A percentile compares a stretch with the other conserved stretches of the same genome.
Evolutionary conservation across 2,329 filamentous ascomycete genomes (phyloP).

Genomic region (Beauveria pseudobassiana): DNA sequence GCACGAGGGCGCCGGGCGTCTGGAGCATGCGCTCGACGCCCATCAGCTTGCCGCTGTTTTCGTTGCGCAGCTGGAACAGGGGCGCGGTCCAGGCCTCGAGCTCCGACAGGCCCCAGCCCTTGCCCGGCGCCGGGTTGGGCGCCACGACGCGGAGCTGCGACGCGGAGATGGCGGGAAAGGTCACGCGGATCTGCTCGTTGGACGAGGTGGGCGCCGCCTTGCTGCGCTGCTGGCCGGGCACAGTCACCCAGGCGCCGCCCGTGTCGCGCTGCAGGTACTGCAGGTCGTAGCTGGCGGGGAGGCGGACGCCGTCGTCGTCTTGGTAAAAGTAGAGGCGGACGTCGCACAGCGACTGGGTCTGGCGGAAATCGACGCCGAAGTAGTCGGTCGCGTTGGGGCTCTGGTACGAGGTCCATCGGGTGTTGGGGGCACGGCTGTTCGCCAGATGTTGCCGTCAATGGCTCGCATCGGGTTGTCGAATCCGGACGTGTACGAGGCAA

Average conservation of each 20-base stretch:
- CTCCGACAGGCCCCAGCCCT: conserved; percentile 23
- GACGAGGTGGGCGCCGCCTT: conserved; percentile 12
- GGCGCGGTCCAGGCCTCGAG: conserved; percentile 25
- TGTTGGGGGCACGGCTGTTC: conserved; percentile 31
- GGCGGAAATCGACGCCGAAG: conserved; percentile 14
- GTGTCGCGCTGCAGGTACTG: conserved; percentile 11
- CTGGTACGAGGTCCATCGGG: conserved; percentile 29
- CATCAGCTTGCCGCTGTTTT: conserved; percentile 15
- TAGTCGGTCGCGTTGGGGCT: conserved; percentile 25
- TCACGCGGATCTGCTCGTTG: conserved; percentile 23
- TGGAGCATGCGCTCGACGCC: conserved; percentile 7
- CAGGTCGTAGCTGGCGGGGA: conserved; percentile 13
- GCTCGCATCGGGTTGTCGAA: conserved; percentile 28
- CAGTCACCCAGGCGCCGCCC: not conserved
- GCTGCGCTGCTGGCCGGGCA: not conserved
- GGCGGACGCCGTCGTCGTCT: conserved; percentile 23
- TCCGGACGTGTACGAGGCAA: conserved; percentile 24
- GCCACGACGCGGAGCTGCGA: conserved; percentile 21
- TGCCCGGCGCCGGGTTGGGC: conserved; percentile 21
- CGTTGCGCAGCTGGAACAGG: conserved; percentile 14
- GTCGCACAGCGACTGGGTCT: conserved; percentile 22
- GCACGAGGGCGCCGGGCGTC: not conserved
- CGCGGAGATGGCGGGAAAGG: conserved; percentile 20
- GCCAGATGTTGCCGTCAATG: conserved; percentile 35
- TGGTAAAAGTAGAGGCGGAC: conserved; percentile 27